These are phyloP conservation scores for Volvox reticuliferus DNA, from an alignment of 139 green algal genomes.

Conservation along the genomic window DNA sequence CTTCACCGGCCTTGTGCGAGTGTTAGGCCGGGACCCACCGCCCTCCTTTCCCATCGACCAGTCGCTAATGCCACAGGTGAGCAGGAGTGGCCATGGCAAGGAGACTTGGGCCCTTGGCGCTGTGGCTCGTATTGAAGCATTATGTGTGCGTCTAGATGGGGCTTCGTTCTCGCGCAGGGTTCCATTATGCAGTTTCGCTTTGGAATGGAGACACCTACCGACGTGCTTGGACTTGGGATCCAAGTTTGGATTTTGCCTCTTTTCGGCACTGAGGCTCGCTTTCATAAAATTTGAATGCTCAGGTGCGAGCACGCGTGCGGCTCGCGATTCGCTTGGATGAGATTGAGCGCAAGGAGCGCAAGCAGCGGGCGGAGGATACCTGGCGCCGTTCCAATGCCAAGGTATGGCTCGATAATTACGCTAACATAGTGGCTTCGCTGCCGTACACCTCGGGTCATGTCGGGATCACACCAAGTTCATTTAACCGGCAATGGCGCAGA, in stretches of 20 bases:
- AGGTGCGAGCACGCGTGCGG: conserved; percentile 50
- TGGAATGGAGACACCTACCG: too few species aligned
- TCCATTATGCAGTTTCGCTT: neutral
- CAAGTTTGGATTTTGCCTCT: too few species aligned
- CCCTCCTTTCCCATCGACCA: conserved; percentile 84
- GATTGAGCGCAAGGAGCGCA: conserved; percentile 71
- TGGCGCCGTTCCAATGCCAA: conserved; percentile 75
- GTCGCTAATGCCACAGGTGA: conserved; percentile 65
- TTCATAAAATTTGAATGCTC: neutral
- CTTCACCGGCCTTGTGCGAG: conserved; percentile 60
- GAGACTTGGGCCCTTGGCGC: too few species aligned
- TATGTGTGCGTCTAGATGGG: neutral
- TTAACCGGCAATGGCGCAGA: too few species aligned
- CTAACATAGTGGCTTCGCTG: too few species aligned
- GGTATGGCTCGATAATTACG: conserved; percentile 9
- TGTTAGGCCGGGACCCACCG: conserved; percentile 58
- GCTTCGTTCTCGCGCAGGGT: neutral
- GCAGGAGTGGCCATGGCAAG: neutral
- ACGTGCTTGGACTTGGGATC: too few species aligned
- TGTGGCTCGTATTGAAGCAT: too few species aligned
- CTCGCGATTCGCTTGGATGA: conserved; percentile 79
- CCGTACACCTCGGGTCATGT: too few species aligned
- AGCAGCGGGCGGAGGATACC: conserved; percentile 66
- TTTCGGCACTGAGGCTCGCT: too few species aligned
- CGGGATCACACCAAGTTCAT: too few species aligned